A percentile compares a stretch with the other conserved stretches of the same genome.
phyloP scores from a whole-genome alignment of 495 filamentous ascomycete species.

The Opeltia flavorubescens region DNA sequence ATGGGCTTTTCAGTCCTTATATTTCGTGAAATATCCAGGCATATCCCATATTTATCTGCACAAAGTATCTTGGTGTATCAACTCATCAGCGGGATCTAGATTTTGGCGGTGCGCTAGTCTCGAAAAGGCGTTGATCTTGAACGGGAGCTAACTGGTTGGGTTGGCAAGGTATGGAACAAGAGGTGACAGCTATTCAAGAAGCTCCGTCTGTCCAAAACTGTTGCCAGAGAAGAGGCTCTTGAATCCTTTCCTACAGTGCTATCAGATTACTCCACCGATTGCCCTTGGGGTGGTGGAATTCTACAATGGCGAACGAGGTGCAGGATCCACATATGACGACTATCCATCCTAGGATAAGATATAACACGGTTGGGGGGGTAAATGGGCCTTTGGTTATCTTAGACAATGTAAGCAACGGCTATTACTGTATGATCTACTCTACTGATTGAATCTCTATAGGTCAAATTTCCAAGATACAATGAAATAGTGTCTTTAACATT shows the following conservation, averaged over 20 bases:
- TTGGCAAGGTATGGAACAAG: background rate
- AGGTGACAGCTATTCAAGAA: background rate
- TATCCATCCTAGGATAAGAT: constrained; percentile 74
- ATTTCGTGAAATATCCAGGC: too few relatives aligned
- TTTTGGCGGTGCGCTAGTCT: background rate
- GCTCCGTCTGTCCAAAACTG: background rate
- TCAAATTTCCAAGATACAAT: constrained; percentile 95
- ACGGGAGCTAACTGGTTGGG: background rate
- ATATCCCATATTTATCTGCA: too few relatives aligned
- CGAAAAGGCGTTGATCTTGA: background rate
- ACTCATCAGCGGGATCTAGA: too few relatives aligned
- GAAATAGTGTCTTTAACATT: constrained; percentile 95
- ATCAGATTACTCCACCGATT: background rate
- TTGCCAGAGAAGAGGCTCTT: background rate
- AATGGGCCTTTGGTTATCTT: constrained; percentile 96
- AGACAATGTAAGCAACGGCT: constrained; percentile 53
- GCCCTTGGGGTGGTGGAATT: background rate
- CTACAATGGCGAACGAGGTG: constrained; percentile 42
- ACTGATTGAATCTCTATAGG: constrained; percentile 29
- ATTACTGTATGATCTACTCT: background rate
- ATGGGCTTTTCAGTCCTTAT: too few relatives aligned
- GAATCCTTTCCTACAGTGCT: too few relatives aligned
- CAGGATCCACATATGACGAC: constrained; percentile 68
- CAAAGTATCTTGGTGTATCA: too few relatives aligned
- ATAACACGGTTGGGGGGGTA: constrained; percentile 97